Percentiles rank a stretch among this genome's conserved stretches.
Evolutionary conservation across 2,329 filamentous ascomycete species (phyloP).

Genomic region (Apiospora hydei): DNA sequence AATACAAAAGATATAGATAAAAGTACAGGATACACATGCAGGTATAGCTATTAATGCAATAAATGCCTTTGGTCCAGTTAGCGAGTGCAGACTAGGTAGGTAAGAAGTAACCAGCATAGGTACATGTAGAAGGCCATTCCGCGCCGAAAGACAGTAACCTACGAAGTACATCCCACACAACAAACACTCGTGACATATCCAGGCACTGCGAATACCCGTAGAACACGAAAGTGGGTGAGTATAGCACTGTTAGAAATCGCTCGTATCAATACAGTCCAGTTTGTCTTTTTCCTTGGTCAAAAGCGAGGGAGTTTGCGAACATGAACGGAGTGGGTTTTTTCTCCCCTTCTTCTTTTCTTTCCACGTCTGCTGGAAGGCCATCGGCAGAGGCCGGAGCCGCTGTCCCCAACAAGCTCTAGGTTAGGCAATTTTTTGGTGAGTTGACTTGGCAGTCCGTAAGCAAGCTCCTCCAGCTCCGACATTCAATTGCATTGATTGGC

Average conservation of each 20-base stretch:
- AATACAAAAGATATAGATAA: neutral
- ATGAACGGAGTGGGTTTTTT: slow-evolving; percentile 11
- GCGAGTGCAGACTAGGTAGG: neutral
- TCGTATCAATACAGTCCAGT: neutral
- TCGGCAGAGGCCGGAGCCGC: slow-evolving; percentile 23
- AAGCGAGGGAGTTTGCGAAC: neutral
- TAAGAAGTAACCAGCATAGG: neutral
- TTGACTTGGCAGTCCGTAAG: neutral
- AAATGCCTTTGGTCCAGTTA: neutral
- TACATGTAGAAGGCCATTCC: neutral
- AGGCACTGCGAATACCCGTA: neutral
- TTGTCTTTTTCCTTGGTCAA: neutral
- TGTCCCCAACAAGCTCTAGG: slow-evolving; percentile 24
- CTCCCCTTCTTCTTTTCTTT: too few species aligned
- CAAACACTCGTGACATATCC: neutral
- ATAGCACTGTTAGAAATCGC: neutral
- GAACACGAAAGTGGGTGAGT: neutral
- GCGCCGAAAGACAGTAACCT: neutral
- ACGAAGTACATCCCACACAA: neutral
- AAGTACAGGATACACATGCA: too few species aligned
- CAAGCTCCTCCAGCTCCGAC: slow-evolving; percentile 1
- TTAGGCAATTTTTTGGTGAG: slow-evolving; percentile 20
- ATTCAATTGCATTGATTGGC: slow-evolving; percentile 2
- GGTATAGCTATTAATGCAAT: too few species aligned
- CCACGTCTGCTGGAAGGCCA: neutral